These are phyloP conservation scores for Glonium stellatum DNA, from an alignment of 495 filamentous ascomycete genomes.

Conservation along the genomic window DNA sequence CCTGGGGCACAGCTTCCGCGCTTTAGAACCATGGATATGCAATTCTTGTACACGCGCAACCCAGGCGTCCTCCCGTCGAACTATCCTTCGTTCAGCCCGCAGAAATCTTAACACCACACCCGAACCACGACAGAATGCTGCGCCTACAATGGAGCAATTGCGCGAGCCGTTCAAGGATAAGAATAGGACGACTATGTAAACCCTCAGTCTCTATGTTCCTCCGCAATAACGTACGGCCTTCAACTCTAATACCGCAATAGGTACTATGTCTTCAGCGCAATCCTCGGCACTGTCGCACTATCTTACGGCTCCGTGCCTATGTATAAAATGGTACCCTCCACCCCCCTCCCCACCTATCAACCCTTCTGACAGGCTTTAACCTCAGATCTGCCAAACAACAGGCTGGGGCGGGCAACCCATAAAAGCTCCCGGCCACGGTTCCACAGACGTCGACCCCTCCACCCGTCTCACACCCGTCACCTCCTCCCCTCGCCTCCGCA, in stretches of 20 bases:
- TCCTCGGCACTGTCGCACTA: slow-evolving; percentile 82
- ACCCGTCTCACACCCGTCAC: slow-evolving; percentile 72
- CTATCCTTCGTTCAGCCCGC: background rate
- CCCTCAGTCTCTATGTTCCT: background rate
- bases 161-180: slow-evolving; percentile 48
- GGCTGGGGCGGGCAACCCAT: slow-evolving; percentile 93
- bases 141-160: slow-evolving; percentile 50
- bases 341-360: background rate
- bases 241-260: slow-evolving; percentile 40
- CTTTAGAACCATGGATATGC: slow-evolving; percentile 23
- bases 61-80: background rate
- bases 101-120: slow-evolving; percentile 30
- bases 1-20: background rate
- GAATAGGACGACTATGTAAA: slow-evolving; percentile 55
- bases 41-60: slow-evolving; percentile 15
- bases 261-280: slow-evolving; percentile 76
- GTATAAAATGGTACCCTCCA: slow-evolving; percentile 78
- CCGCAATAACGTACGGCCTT: background rate
- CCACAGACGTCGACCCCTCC: slow-evolving; percentile 55
- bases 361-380: slow-evolving; percentile 2
- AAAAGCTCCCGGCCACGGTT: slow-evolving; percentile 61
- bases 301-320: slow-evolving; percentile 94
- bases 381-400: slow-evolving; percentile 88
- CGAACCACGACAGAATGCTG: slow-evolving; percentile 22
- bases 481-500: slow-evolving; percentile 74